A percentile compares a stretch with the other conserved stretches of the same genome.
Conservation (phyloP, 2,329 filamentous ascomycete species). For the Fusarium duplospermum region DNA sequence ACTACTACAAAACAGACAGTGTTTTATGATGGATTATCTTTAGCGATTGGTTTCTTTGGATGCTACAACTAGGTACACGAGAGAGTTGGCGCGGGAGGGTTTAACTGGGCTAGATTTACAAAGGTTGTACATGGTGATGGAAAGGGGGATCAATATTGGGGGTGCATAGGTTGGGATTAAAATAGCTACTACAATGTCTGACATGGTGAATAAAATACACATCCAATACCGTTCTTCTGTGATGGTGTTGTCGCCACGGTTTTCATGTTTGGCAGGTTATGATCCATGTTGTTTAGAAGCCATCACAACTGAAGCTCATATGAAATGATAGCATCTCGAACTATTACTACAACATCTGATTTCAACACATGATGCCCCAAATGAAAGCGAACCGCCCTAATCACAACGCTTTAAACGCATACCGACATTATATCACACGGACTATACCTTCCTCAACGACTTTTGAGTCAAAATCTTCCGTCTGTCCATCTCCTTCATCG, state of each 20-base stretch:
- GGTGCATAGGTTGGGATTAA: neutral
- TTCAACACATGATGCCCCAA: neutral
- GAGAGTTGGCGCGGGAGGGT: neutral
- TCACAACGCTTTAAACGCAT: neutral
- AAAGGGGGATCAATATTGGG: neutral
- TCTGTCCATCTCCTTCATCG: slow-evolving; percentile 45
- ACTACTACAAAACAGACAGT: neutral
- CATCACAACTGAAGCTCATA: too few species aligned
- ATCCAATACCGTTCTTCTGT: neutral
- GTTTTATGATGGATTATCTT: neutral
- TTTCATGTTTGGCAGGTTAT: neutral
- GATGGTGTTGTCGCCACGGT: neutral
- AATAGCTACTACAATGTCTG: neutral
- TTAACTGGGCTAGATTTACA: neutral
- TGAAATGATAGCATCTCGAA: neutral
- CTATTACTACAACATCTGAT: neutral
- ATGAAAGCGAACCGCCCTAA: neutral
- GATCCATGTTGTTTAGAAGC: neutral
- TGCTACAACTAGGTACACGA: neutral
- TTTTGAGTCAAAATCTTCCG: slow-evolving; percentile 40
- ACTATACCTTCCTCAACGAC: slow-evolving; percentile 36
- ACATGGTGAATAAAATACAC: neutral
- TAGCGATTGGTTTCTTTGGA: neutral
- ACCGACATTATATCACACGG: neutral
- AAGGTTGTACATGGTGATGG: neutral